phyloP scores from a whole-genome alignment of 768 basidiomycete genomes.

The Tylopilus vinaceipallidus region DNA sequence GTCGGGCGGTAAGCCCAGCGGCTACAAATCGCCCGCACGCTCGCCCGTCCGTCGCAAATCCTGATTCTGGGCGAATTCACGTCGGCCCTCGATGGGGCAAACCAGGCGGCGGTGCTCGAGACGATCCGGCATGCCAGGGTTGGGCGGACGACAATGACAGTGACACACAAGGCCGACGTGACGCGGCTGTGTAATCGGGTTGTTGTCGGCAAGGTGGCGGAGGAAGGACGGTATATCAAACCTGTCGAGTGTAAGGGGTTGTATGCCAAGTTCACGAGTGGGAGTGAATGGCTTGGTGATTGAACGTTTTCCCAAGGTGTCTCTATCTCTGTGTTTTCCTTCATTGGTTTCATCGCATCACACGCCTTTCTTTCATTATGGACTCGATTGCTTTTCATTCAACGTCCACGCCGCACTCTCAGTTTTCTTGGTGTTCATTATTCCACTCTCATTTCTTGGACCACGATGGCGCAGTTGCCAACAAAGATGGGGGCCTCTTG shows the following conservation, averaged over 20 bases:
- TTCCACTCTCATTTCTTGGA: neutral
- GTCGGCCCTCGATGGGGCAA: constrained; percentile 82
- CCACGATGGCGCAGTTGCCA: neutral
- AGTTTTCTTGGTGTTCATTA: neutral
- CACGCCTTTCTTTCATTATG: neutral
- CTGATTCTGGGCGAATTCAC: constrained; percentile 95
- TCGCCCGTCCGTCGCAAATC: constrained; percentile 70
- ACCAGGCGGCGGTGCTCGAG: constrained; percentile 80
- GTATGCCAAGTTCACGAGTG: constrained; percentile 75
- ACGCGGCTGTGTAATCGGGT: constrained; percentile 94
- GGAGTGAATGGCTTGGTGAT: constrained; percentile 62
- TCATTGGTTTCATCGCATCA: neutral
- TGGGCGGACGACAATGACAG: too few relatives aligned
- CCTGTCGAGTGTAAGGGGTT: constrained; percentile 65
- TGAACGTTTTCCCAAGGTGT: constrained; percentile 7
- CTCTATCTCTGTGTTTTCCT: neutral
- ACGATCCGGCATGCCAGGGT: constrained; percentile 64
- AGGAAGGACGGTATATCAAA: constrained; percentile 74
- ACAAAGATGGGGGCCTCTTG: neutral
- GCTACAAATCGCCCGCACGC: constrained; percentile 85
- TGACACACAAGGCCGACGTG: constrained; percentile 68
- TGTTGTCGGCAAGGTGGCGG: constrained; percentile 74
- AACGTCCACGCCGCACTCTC: neutral
- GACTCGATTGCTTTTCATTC: neutral
- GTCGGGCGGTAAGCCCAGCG: constrained; percentile 94